These are phyloP conservation scores for Cutaneotrichosporon cavernicola DNA, from an alignment of 1,284 basidiomycete genomes.

Conservation along the genomic window DNA sequence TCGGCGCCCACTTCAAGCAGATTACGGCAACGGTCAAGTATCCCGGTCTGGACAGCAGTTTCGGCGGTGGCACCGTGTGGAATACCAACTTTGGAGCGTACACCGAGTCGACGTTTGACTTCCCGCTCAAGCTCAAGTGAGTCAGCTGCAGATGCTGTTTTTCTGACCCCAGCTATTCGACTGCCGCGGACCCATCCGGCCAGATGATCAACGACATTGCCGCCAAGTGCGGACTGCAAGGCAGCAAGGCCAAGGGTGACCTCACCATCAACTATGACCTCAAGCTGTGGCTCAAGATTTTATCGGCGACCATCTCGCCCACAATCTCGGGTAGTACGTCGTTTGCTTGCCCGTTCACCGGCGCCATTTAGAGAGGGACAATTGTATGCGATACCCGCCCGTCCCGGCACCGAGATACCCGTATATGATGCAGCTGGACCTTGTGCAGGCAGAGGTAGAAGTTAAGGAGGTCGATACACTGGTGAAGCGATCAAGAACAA, in stretches of 20 bases:
- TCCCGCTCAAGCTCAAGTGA: constrained; percentile 70
- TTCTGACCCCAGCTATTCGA: constrained; percentile 22
- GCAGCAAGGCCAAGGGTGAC: constrained; percentile 46
- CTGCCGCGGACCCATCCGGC: constrained; percentile 5
- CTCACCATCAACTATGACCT: constrained; percentile 67
- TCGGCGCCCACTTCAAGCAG: constrained; percentile 67
- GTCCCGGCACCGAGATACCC: not conserved
- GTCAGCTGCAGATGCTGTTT: constrained; percentile 14
- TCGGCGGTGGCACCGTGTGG: constrained; percentile 67
- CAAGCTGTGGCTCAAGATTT: constrained; percentile 53
- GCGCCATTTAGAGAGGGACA: not conserved
- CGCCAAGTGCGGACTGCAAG: constrained; percentile 62
- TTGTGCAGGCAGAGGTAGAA: not conserved
- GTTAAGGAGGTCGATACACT: not conserved
- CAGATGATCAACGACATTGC: constrained; percentile 15
- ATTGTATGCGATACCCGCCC: constrained; percentile 3
- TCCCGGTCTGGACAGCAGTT: constrained; percentile 62
- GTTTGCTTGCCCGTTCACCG: constrained; percentile 64
- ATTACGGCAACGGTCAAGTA: constrained; percentile 71
- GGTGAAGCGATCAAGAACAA: not conserved
- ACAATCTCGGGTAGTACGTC: constrained; percentile 65
- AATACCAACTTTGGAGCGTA: constrained; percentile 67
- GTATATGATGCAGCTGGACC: not conserved
- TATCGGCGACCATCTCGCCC: constrained; percentile 68
- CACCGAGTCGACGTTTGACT: constrained; percentile 69